Evolutionary conservation across 495 filamentous ascomycete species (phyloP).

Genomic region (Corynascus novoguineensis): DNA sequence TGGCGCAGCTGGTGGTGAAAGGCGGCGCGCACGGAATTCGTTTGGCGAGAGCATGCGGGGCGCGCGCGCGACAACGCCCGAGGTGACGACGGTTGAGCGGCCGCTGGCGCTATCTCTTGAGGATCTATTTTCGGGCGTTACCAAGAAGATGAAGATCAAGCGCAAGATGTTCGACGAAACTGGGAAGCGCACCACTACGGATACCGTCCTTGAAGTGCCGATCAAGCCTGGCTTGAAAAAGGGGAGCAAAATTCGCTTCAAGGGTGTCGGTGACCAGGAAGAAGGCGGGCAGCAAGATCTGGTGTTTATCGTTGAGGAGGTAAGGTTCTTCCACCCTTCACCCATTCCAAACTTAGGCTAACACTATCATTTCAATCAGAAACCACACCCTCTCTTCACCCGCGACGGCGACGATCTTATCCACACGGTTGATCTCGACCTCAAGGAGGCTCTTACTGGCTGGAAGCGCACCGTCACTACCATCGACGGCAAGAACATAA

Average conservation of each 20-base stretch:
- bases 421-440: slow-evolving; percentile 66
- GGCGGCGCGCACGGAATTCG: slow-evolving; percentile 33
- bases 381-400: slow-evolving; percentile 73
- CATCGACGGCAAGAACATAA: slow-evolving; percentile 82
- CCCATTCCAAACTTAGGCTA: neutral
- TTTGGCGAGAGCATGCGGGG: slow-evolving; percentile 46
- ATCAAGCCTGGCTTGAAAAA: slow-evolving; percentile 94
- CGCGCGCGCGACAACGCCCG: slow-evolving; percentile 58
- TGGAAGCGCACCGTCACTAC: slow-evolving; percentile 89
- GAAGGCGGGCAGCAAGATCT: slow-evolving; percentile 96
- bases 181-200: slow-evolving; percentile 77
- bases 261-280: slow-evolving; percentile 91
- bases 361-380: slow-evolving; percentile 43
- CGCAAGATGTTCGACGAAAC: slow-evolving; percentile 85
- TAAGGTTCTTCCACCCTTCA: slow-evolving; percentile 40
- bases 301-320: slow-evolving; percentile 90
- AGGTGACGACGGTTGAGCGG: slow-evolving; percentile 85
- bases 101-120: slow-evolving; percentile 76
- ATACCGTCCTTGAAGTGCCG: slow-evolving; percentile 84
- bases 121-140: slow-evolving; percentile 75
- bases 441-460: slow-evolving; percentile 97
- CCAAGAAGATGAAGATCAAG: slow-evolving; percentile 97
- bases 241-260: slow-evolving; percentile 96
- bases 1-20: slow-evolving; percentile 36
- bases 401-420: slow-evolving; percentile 83